A percentile compares a stretch with the other conserved stretches of the same genome.
These are phyloP conservation scores for Pseudopyricularia javanii DNA, from an alignment of 2,329 filamentous ascomycete species.

Conservation along the genomic window DNA sequence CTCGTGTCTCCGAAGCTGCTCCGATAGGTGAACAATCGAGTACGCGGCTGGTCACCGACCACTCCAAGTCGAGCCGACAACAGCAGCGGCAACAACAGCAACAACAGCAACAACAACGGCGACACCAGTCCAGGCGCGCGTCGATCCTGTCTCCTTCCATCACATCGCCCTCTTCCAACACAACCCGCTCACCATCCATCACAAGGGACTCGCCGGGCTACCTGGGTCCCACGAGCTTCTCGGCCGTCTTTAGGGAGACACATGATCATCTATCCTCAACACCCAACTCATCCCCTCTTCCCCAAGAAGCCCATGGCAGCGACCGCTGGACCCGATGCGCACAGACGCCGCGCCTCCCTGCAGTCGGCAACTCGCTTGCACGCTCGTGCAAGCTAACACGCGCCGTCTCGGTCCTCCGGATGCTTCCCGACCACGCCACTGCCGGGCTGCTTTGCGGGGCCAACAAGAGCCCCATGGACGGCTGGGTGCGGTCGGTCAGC, in stretches of 20 bases:
- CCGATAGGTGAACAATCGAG: not conserved
- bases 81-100: not conserved
- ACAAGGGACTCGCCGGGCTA: not conserved
- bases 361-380: no score
- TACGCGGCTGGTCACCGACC: not conserved
- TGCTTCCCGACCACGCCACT: not conserved
- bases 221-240: conserved; percentile 4
- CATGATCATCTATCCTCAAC: not conserved
- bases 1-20: not conserved
- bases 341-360: not conserved
- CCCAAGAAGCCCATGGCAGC: not conserved
- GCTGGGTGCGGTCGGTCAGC: not conserved
- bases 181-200: not conserved
- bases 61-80: not conserved
- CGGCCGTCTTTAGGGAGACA: conserved; percentile 2
- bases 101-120: not conserved
- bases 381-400: not conserved
- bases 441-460: not conserved
- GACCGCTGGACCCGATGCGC: not conserved
- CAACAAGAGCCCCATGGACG: conserved; percentile 1
- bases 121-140: not conserved
- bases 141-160: not conserved
- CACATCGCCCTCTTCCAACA: not conserved
- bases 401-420: not conserved
- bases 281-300: not conserved